A percentile compares a stretch with the other conserved stretches of the same genome.
phyloP scores from a whole-genome alignment of 176 grass and related monocot genomes.

The Musa itinerans region DNA sequence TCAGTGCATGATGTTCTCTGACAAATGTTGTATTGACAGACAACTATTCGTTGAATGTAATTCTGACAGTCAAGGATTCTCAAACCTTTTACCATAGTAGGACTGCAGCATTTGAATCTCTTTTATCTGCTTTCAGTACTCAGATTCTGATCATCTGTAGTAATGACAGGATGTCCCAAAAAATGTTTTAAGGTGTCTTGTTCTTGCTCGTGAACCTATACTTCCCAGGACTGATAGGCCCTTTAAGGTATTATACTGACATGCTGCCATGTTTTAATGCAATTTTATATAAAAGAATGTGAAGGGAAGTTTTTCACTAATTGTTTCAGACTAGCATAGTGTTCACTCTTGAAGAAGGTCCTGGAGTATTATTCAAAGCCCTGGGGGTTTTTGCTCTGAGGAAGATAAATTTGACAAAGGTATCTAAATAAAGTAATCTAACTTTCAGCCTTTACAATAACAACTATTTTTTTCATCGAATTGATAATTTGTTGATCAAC shows the following conservation, averaged over 20 bases:
- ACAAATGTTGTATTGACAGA: no score
- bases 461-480: neutral
- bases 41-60: no score
- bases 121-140: neutral
- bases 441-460: neutral
- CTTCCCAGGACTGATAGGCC: conserved; percentile 29
- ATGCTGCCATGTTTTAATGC: neutral
- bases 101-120: no score
- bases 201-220: conserved; percentile 38
- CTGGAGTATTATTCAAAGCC: conserved; percentile 42
- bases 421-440: conserved; percentile 14
- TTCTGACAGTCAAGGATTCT: no score
- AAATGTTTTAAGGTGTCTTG: conserved; percentile 43
- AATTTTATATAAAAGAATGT: neutral
- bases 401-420: conserved; percentile 46
- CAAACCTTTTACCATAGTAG: no score
- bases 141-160: neutral
- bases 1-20: no score
- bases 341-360: conserved; percentile 46
- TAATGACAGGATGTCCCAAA: conserved; percentile 36
- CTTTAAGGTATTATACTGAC: conserved; percentile 37
- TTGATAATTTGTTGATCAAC: neutral
- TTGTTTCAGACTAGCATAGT: conserved; percentile 45
- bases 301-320: neutral
- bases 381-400: conserved; percentile 45